Evolutionary conservation across 768 basidiomycete genomes (phyloP).

Genomic region (Pisolithus tinctorius): DNA sequence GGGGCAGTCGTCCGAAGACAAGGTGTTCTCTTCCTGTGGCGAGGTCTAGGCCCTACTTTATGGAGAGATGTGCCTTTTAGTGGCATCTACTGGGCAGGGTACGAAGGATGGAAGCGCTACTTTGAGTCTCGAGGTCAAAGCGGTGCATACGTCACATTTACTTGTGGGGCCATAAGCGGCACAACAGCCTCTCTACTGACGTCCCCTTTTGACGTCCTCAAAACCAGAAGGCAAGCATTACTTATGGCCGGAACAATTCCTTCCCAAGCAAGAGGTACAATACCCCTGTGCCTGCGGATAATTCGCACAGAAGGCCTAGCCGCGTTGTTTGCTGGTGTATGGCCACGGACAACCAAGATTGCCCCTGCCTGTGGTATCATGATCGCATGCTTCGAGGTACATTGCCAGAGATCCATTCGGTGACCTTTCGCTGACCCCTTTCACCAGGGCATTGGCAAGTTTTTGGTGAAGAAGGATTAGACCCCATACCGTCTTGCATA

Average conservation of each 20-base stretch:
- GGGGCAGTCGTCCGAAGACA: conserved; percentile 50
- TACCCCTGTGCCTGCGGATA: conserved; percentile 64
- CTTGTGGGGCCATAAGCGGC: conserved; percentile 88
- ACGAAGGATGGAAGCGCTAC: conserved; percentile 71
- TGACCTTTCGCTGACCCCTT: conserved; percentile 9
- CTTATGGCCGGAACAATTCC: conserved; percentile 51
- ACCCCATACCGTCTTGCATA: conserved; percentile 19
- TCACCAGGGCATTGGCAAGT: conserved; percentile 51
- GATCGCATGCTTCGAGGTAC: conserved; percentile 92
- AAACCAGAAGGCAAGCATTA: conserved; percentile 86
- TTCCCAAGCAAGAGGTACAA: conserved; percentile 38
- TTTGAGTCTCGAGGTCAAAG: conserved; percentile 47
- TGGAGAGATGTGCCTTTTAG: conserved; percentile 99
- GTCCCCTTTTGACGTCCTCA: conserved; percentile 94
- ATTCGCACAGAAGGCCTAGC: conserved; percentile 69
- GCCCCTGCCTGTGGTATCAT: conserved; percentile 98
- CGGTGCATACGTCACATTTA: conserved; percentile 70
- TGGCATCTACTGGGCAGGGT: conserved; percentile 94
- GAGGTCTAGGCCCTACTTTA: conserved; percentile 84
- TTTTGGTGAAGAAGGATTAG: conserved; percentile 35
- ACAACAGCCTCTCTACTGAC: conserved; percentile 82
- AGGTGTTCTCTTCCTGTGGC: conserved; percentile 74
- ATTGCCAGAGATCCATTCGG: conserved; percentile 9
- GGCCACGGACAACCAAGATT: conserved; percentile 90
- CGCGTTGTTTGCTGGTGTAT: conserved; percentile 77